Evolutionary conservation across 768 basidiomycete genomes (phyloP).

Genomic region (Neoboletus brunneissimus): DNA sequence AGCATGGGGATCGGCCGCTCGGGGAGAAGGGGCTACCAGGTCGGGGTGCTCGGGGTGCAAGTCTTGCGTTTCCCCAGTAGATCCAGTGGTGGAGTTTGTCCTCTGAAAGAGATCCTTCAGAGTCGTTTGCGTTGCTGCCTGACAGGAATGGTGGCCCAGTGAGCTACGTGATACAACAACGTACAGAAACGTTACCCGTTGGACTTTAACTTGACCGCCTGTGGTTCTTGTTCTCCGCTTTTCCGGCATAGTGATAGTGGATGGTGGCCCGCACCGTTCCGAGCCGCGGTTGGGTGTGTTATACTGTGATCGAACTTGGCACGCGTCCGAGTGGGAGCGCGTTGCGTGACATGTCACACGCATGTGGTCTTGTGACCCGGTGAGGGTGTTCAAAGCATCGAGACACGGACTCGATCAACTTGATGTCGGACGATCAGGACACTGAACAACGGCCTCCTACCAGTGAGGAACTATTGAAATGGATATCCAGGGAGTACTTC

Average conservation of each 20-base stretch:
- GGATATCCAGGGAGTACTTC: slow-evolving; percentile 40
- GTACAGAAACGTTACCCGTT: slow-evolving; percentile 16
- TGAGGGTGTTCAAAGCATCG: not conserved
- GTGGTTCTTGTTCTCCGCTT: slow-evolving; percentile 22
- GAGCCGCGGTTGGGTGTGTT: not conserved
- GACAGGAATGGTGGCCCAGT: not conserved
- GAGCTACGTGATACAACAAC: slow-evolving; percentile 3
- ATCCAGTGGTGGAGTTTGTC: not conserved
- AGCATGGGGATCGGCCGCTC: not conserved
- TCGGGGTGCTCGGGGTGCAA: not conserved
- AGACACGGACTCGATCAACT: not conserved
- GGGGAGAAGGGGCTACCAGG: not conserved
- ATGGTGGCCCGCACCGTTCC: not conserved
- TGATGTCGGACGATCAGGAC: slow-evolving; percentile 14
- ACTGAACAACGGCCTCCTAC: slow-evolving; percentile 11
- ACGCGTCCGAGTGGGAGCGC: slow-evolving; percentile 9
- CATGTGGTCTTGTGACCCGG: slow-evolving; percentile 5
- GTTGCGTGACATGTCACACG: slow-evolving; percentile 29
- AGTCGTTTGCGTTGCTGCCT: slow-evolving; percentile 27
- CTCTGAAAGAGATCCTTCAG: slow-evolving; percentile 27
- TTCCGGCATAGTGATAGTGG: slow-evolving; percentile 20
- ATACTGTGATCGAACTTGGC: not conserved
- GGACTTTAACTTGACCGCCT: slow-evolving; percentile 6
- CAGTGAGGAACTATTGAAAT: slow-evolving; percentile 24
- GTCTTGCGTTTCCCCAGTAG: not conserved